Percentiles rank a stretch among this genome's conserved stretches.
Evolutionary conservation across 768 basidiomycete genomes (phyloP).

Genomic region (Trametopsis cervina): DNA sequence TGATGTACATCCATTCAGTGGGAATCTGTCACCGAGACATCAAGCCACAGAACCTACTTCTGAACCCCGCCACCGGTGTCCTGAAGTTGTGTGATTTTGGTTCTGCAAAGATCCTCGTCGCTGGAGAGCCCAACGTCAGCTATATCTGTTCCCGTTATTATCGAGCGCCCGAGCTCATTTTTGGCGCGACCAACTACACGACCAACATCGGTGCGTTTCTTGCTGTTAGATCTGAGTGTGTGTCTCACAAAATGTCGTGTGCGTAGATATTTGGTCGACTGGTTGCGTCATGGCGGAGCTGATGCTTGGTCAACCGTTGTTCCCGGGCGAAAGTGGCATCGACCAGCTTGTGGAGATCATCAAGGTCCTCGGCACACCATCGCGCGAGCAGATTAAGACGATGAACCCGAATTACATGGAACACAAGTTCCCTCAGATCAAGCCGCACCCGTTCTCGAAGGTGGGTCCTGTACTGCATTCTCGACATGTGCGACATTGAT

Average conservation of each 20-base stretch:
- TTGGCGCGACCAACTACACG: conserved; percentile 99
- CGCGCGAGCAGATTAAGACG: conserved; percentile 99
- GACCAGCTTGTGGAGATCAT: conserved; percentile 99
- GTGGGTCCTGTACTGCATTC: conserved; percentile 32
- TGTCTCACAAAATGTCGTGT: not conserved
- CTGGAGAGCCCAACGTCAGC: conserved; percentile 97
- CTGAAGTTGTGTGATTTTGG: conserved; percentile 99
- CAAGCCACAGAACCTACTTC: conserved; percentile 97
- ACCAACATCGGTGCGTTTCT: conserved; percentile 94
- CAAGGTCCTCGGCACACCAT: conserved; percentile 98
- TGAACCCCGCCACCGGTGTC: conserved; percentile 95
- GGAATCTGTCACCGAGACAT: conserved; percentile 99
- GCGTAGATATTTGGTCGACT: conserved; percentile 95
- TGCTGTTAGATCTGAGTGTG: not conserved
- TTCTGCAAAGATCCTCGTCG: conserved; percentile 95
- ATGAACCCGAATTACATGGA: conserved; percentile 99
- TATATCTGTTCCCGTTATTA: conserved; percentile 99
- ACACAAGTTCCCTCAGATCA: conserved; percentile 99
- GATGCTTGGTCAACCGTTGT: conserved; percentile 97
- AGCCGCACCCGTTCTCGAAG: conserved; percentile 99
- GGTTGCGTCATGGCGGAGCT: conserved; percentile 99
- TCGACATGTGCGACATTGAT: conserved; percentile 5
- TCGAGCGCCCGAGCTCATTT: conserved; percentile 97
- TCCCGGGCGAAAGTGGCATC: conserved; percentile 98
- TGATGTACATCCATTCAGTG: conserved; percentile 98